Percentiles rank a stretch among this genome's conserved stretches.
These are phyloP conservation scores for Platanus orientalis DNA, from an alignment of 164 flowering plant genomes.

Conservation along the genomic window DNA sequence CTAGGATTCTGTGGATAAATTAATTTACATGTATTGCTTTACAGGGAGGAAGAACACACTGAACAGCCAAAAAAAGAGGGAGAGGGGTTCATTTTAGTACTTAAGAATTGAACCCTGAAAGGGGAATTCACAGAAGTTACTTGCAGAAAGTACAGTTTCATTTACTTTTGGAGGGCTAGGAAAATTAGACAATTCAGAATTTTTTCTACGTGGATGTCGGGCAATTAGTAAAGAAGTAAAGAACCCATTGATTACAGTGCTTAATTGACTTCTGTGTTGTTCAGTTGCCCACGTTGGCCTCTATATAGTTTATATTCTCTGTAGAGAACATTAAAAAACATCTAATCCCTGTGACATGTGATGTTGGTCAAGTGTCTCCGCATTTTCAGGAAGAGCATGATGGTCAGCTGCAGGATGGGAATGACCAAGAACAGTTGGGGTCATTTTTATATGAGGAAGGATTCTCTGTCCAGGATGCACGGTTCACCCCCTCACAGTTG, in stretches of 20 bases:
- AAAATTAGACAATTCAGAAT: background rate
- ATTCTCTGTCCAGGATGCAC: too few relatives aligned
- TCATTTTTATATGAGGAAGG: too few relatives aligned
- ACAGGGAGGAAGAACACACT: conserved; percentile 1
- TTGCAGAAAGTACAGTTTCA: background rate
- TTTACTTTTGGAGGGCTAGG: background rate
- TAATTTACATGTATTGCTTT: background rate
- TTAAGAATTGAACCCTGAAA: background rate
- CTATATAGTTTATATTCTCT: too few relatives aligned
- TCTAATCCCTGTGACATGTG: too few relatives aligned
- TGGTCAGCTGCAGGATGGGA: too few relatives aligned
- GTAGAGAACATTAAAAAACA: too few relatives aligned
- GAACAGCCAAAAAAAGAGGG: background rate
- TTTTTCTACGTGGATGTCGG: background rate
- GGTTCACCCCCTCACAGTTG: too few relatives aligned
- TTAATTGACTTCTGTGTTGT: background rate
- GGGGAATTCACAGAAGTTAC: background rate
- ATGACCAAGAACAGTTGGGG: too few relatives aligned
- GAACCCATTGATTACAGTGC: background rate
- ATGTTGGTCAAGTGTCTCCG: too few relatives aligned
- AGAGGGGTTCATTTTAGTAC: background rate
- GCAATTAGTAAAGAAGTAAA: background rate
- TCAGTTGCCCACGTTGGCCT: background rate
- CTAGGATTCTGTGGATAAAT: background rate
- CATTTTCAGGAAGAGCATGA: too few relatives aligned